phyloP scores from a whole-genome alignment of 2,329 filamentous ascomycete genomes.

The Ophiostoma sp. region DNA sequence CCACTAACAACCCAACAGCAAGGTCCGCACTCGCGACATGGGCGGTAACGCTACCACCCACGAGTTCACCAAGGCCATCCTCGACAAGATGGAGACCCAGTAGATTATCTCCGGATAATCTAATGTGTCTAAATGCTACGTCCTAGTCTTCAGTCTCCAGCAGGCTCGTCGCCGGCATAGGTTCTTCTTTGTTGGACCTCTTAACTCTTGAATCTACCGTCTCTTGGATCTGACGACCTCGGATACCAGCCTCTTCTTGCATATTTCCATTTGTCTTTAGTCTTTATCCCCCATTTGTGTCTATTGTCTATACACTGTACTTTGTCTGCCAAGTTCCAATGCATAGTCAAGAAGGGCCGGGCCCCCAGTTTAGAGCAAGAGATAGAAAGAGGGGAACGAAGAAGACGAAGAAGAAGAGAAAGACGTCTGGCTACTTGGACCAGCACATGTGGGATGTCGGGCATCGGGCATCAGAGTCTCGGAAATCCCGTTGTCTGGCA shows the following conservation, averaged over 20 bases:
- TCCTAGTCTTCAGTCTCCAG: background rate
- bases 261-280: constrained; percentile 3
- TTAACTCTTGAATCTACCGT: background rate
- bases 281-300: constrained; percentile 3
- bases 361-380: background rate
- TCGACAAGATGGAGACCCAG: constrained; percentile 87
- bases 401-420: constrained; percentile 1
- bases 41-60: constrained; percentile 83
- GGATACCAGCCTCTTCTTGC: constrained; percentile 4
- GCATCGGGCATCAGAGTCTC: background rate
- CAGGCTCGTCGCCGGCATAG: background rate
- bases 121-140: background rate
- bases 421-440: background rate
- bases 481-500: background rate
- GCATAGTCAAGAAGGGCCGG: constrained; percentile 13
- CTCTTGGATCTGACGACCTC: constrained; percentile 2
- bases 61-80: constrained; percentile 89
- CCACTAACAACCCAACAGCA: constrained; percentile 53
- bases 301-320: background rate
- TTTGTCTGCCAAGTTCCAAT: constrained; percentile 6
- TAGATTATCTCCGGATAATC: constrained; percentile 34
- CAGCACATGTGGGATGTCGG: background rate
- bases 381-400: background rate
- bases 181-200: background rate
- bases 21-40: constrained; percentile 91